A percentile compares a stretch with the other conserved stretches of the same genome.
Evolutionary conservation across 2,329 filamentous ascomycete species (phyloP).

Genomic region (Pseudogymnoascus sp.): DNA sequence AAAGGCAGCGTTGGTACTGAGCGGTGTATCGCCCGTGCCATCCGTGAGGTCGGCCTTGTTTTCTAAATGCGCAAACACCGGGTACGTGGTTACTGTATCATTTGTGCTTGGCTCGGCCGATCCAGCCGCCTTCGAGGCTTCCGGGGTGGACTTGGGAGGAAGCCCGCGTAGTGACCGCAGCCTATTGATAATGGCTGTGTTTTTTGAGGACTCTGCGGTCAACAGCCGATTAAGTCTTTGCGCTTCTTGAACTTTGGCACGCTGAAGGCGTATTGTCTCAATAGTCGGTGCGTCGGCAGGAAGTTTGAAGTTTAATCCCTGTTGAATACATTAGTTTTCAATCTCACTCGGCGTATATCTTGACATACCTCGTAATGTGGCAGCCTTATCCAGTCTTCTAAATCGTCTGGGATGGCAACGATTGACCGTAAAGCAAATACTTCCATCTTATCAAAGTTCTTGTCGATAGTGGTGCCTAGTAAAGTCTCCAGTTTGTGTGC

Average conservation of each 20-base stretch:
- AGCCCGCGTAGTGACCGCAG: constrained; percentile 47
- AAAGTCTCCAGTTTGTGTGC: constrained; percentile 78
- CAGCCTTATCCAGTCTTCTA: constrained; percentile 69
- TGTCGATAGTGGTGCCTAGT: constrained; percentile 71
- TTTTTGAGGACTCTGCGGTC: constrained; percentile 60
- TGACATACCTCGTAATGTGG: constrained; percentile 67
- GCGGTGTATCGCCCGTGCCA: constrained; percentile 44
- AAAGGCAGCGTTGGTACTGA: constrained; percentile 68
- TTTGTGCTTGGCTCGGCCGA: constrained; percentile 4
- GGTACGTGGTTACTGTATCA: constrained; percentile 16
- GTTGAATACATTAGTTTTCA: background rate
- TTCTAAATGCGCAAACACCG: constrained; percentile 49
- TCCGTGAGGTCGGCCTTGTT: constrained; percentile 43
- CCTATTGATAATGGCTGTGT: constrained; percentile 60
- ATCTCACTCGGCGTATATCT: background rate
- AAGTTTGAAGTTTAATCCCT: constrained; percentile 24
- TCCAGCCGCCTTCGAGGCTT: constrained; percentile 39
- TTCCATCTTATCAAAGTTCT: constrained; percentile 78
- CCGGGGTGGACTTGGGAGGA: constrained; percentile 33
- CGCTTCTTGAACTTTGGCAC: constrained; percentile 70
- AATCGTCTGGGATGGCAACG: constrained; percentile 62
- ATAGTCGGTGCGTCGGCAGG: constrained; percentile 44
- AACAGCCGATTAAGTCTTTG: constrained; percentile 64
- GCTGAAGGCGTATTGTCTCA: constrained; percentile 62
- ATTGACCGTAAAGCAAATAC: constrained; percentile 87